Percentiles rank a stretch among this genome's conserved stretches.
These are phyloP conservation scores for Exophiala spinifera DNA, from an alignment of 2,329 filamentous ascomycete genomes.

Conservation along the genomic window DNA sequence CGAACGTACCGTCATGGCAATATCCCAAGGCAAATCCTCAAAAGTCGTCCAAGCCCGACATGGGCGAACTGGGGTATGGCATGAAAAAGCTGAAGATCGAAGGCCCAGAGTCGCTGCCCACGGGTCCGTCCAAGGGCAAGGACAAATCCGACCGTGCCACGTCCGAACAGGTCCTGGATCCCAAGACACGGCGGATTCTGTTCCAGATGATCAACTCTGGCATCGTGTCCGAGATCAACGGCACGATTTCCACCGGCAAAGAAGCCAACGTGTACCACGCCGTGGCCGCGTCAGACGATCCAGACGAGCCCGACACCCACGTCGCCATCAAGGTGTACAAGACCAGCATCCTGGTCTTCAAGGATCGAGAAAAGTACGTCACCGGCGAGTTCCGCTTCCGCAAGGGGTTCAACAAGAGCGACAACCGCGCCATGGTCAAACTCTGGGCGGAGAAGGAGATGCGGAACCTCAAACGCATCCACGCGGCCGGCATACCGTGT, in stretches of 20 bases:
- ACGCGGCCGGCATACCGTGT: constrained; percentile 80
- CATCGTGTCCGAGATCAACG: constrained; percentile 85
- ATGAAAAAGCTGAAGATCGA: constrained; percentile 84
- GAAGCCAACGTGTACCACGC: constrained; percentile 98
- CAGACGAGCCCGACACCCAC: constrained; percentile 57
- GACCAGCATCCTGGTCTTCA: constrained; percentile 95
- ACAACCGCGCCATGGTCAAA: constrained; percentile 95
- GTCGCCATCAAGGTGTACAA: constrained; percentile 98
- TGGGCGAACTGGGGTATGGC: constrained; percentile 52
- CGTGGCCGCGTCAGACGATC: constrained; percentile 58
- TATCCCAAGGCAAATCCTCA: constrained; percentile 73
- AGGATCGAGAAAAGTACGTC: constrained; percentile 94
- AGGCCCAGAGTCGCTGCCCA: constrained; percentile 36
- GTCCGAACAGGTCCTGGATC: constrained; percentile 90
- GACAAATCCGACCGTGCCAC: constrained; percentile 94
- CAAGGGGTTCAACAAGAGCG: constrained; percentile 86
- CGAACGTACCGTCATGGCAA: constrained; percentile 52
- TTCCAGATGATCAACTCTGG: constrained; percentile 94
- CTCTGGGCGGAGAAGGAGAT: constrained; percentile 99
- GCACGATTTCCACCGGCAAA: constrained; percentile 93
- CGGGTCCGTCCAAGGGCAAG: constrained; percentile 31
- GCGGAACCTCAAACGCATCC: constrained; percentile 81
- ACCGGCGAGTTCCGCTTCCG: constrained; percentile 91
- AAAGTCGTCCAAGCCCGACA: constrained; percentile 74
- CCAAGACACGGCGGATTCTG: constrained; percentile 89